Evolutionary conservation across 163 green algal species (phyloP), one percentile per base, ranked within the genome.

Genomic region (Volvox carteri): DNA sequence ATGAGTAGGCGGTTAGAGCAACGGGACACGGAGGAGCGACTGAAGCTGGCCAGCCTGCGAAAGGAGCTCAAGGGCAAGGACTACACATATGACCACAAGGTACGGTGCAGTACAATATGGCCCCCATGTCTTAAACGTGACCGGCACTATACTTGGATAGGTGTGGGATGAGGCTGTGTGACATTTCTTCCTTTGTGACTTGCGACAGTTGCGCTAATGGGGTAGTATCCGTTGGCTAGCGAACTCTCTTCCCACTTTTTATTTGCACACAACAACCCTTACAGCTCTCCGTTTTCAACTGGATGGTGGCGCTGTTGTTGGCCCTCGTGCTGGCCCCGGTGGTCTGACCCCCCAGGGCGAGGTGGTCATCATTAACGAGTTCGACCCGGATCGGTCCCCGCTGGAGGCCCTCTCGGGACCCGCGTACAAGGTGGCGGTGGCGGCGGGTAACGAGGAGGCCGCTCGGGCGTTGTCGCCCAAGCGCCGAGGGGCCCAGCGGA

Each of bases 11-110:
- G 83, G 37, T 58, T 91, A 52, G 88, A 91, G 35, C 35, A 85
- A 42, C 92, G 94, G 42, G 89, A 92, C 48, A 88, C 90, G 21
- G 86, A 92, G 46, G 90, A 90, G 52, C 86, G 87, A 4, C 18
- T 83, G 60, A 78, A 85, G 44, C 83, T 95, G 23, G 30, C 79
- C 6, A 50, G 52, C 7, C 78, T 95, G 28, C 80, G 92, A 28
- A 94, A 92, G 68, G 88, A 94, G 39, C 88, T 96, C 46, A 91
- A 93, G 78, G 94, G 94, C 44, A 90, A 92, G 86, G 94, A 96
- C 54, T 96, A 95, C 88, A 86, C 75, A 23, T 95, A 95, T 83
- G 90, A 95, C 90, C 92, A 93, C 56, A 90, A 90, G 74, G 94
- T 92, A 46, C 19, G 89, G 48, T 84, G 94, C 11, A 85, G 93